Base-by-base conservation (phyloP, 768 basidiomycete species). In the Tylopilus felleus region DNA sequence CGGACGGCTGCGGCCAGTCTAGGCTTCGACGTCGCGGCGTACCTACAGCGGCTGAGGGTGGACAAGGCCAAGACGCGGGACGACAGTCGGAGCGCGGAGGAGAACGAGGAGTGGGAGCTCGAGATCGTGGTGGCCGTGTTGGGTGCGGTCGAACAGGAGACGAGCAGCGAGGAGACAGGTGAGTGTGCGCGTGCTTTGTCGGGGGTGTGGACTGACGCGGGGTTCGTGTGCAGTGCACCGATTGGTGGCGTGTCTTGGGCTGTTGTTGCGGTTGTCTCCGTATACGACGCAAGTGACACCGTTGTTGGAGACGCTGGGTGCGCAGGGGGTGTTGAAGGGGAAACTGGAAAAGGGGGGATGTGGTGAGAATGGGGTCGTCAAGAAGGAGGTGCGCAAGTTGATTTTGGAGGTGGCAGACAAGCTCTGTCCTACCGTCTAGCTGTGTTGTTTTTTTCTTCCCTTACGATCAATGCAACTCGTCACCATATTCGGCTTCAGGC, bases 101-200 rank as follows among this genome's bases (percentile, higher is more conserved):
- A 81, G 47, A 81, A 84, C 49, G 90, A 80, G 19, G 93, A 94
- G 51, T 95, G 91, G 90, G 85, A 92, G 63, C 75, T 90, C 0
- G 95, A 97, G 73, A 70, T 96, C 29, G 75, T 85, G 3, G 90
- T 86, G 62, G 95, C 90, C 1, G 64, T 97, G n/a, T 67, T 94
- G 0, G 90, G 93, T 68, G 90, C 88, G 17, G 63, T 96, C 19
- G 78, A 77, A 47, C 79, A 80, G 58, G 93, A 96, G 72, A 79
- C 73, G 57, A 71, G 74, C 50, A 89, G 77, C 59, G 89, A 91
- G 67, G 94, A 95, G 65, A 84, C 91, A 61, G 85, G 93, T 89
- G 52, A 71, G 90, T 68, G 22, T 5, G 29, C n/a, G 10, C 1
- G 16, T 31, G 49, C 23, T 21, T 33, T 43, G 43, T 13, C n/a